Evolutionary conservation across 257 asterid genomes (phyloP).

Genomic region (Capsicum pubescens): DNA sequence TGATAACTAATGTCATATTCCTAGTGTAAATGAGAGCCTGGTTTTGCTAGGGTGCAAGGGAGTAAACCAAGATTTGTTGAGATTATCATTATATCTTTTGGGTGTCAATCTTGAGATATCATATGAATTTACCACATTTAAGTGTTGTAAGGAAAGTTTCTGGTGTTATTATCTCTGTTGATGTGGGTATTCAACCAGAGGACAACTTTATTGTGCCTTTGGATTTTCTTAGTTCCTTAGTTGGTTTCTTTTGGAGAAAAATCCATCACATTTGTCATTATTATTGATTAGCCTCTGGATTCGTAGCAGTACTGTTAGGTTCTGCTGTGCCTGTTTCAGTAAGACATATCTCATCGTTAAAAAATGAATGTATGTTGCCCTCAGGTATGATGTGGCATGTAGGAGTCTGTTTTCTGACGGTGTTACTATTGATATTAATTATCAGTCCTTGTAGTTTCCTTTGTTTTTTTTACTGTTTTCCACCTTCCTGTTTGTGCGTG

Average conservation of each 20-base stretch:
- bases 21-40: conserved; percentile 22
- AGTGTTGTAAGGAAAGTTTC: not conserved
- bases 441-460: not conserved
- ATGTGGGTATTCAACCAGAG: not conserved
- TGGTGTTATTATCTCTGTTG: conserved; percentile 6
- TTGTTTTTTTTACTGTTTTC: not conserved
- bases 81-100: not conserved
- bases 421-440: not conserved
- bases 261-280: not conserved
- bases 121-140: not conserved
- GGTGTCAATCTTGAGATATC: not conserved
- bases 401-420: not conserved
- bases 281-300: not conserved
- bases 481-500: not conserved
- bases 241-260: conserved; percentile 20
- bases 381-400: not conserved
- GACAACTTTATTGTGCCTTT: not conserved
- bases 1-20: conserved; percentile 16
- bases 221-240: not conserved
- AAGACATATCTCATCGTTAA: not conserved
- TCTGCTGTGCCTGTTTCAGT: not conserved
- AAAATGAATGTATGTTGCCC: not conserved
- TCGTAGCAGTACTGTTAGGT: not conserved
- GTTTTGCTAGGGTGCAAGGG: conserved; percentile 16
- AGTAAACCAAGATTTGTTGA: not conserved